Evolutionary conservation across 176 grass and related monocot species (phyloP).

Genomic region (Oryza punctata): DNA sequence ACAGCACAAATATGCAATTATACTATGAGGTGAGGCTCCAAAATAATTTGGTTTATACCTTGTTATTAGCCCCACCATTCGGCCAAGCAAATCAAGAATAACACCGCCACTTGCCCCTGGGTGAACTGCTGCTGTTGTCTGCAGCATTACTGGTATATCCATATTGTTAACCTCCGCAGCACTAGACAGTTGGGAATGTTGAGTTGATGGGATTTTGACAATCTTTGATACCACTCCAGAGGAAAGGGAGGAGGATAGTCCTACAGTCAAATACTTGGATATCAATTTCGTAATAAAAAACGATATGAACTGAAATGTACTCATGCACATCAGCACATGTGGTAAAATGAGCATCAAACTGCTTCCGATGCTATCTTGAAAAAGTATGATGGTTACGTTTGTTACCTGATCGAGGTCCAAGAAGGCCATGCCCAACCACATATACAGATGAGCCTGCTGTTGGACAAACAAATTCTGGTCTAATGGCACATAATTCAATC

Average conservation of each 20-base stretch:
- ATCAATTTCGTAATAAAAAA: constrained; percentile 17
- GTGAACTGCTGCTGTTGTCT: constrained; percentile 95
- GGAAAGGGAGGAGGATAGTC: constrained; percentile 68
- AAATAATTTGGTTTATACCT: constrained; percentile 53
- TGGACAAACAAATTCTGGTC: constrained; percentile 72
- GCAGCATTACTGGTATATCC: constrained; percentile 77
- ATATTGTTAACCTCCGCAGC: constrained; percentile 36
- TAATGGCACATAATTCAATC: constrained; percentile 57
- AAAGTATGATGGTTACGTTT: constrained; percentile 7
- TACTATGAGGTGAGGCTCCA: background rate
- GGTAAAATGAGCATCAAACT: constrained; percentile 39
- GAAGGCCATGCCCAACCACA: constrained; percentile 88
- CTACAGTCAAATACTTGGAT: constrained; percentile 50
- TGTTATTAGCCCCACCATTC: constrained; percentile 87
- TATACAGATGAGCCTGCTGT: constrained; percentile 59
- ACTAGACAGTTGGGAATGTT: constrained; percentile 35
- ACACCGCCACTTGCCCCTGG: constrained; percentile 87
- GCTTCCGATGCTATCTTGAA: background rate
- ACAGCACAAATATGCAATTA: background rate
- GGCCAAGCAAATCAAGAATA: constrained; percentile 74
- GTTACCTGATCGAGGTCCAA: constrained; percentile 86
- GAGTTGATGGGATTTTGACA: constrained; percentile 49
- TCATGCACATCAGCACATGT: background rate
- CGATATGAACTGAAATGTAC: constrained; percentile 11
- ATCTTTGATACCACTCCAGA: constrained; percentile 81